Evolutionary conservation across 148 eudicot genomes (phyloP).

Genomic region (Heliamphora exappendiculata): DNA sequence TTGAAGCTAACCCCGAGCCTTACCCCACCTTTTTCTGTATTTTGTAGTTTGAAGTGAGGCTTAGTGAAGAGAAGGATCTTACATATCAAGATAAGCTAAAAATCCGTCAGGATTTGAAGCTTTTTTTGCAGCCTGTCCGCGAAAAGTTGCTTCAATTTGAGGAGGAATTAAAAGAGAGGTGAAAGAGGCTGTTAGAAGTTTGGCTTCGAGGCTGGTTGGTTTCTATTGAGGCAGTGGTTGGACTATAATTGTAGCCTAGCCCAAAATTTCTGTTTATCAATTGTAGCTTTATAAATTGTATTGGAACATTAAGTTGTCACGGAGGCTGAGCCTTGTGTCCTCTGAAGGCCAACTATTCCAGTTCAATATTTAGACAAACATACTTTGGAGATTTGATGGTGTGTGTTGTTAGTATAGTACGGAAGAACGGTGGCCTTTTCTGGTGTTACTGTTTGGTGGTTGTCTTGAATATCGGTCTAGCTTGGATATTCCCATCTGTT

Average conservation of each 20-base stretch:
- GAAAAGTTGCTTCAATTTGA: slow-evolving; percentile 69
- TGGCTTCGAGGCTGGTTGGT: not conserved
- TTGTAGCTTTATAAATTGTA: not conserved
- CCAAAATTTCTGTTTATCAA: not conserved
- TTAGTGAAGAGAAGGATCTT: slow-evolving; percentile 67
- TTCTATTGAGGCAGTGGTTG: not conserved
- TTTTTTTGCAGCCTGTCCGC: slow-evolving; percentile 63
- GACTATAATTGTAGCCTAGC: not conserved
- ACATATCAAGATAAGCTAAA: slow-evolving; percentile 43
- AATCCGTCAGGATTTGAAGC: slow-evolving; percentile 59
- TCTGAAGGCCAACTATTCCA: not conserved
- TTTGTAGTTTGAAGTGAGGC: slow-evolving; percentile 57
- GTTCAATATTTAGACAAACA: not conserved
- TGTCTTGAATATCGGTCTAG: too few species aligned
- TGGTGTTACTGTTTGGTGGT: too few species aligned
- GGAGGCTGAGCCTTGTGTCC: not conserved
- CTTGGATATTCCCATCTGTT: too few species aligned
- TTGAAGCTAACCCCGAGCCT: not conserved
- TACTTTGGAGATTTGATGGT: too few species aligned
- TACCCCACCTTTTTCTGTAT: not conserved
- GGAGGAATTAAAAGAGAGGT: slow-evolving; percentile 76
- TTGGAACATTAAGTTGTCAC: not conserved
- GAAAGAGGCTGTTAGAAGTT: slow-evolving; percentile 8
- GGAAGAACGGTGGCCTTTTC: too few species aligned
- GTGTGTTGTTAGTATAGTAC: too few species aligned